Percentiles rank a stretch among this genome's conserved stretches.
Conservation (phyloP, 2,329 filamentous ascomycete genomes). For the Macroventuria anomochaeta region DNA sequence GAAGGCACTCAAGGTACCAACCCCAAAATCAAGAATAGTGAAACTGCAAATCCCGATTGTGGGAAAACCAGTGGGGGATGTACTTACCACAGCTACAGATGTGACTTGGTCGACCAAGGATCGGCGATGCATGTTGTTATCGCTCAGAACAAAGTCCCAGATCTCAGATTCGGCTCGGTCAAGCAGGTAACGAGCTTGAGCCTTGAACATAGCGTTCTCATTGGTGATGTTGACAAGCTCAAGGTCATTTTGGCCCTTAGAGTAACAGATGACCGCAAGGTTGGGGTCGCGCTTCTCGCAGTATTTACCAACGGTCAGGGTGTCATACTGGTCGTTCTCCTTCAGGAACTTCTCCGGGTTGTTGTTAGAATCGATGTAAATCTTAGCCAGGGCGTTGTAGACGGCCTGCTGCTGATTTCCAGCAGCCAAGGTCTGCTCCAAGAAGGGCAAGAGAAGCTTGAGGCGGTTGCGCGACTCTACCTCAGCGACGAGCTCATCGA, state of each 20-base stretch:
- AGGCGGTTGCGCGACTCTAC: conserved; percentile 96
- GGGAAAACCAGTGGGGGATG: too few species aligned
- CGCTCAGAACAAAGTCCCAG: conserved; percentile 92
- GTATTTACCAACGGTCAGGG: conserved; percentile 91
- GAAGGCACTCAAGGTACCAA: background rate
- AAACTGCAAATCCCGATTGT: background rate
- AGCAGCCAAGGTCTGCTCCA: conserved; percentile 85
- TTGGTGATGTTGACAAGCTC: conserved; percentile 98
- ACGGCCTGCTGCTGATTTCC: conserved; percentile 97
- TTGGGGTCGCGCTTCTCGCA: conserved; percentile 99
- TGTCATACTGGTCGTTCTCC: conserved; percentile 96
- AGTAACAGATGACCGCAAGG: conserved; percentile 91
- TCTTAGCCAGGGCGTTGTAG: conserved; percentile 97
- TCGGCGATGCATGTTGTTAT: conserved; percentile 93
- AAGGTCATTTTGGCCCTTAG: conserved; percentile 95
- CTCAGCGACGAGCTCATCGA: conserved; percentile 90
- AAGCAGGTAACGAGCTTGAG: conserved; percentile 93
- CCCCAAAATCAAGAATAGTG: too few species aligned
- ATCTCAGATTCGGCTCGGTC: conserved; percentile 89
- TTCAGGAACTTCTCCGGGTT: conserved; percentile 97
- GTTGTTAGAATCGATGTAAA: conserved; percentile 99
- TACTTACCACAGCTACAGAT: conserved; percentile 75
- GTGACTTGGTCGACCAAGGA: conserved; percentile 96
- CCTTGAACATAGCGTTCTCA: conserved; percentile 99
- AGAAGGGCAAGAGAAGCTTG: conserved; percentile 93